Evolutionary conservation across 805 yeast species (phyloP).

Genomic region (Priceomyces fermenticarens): DNA sequence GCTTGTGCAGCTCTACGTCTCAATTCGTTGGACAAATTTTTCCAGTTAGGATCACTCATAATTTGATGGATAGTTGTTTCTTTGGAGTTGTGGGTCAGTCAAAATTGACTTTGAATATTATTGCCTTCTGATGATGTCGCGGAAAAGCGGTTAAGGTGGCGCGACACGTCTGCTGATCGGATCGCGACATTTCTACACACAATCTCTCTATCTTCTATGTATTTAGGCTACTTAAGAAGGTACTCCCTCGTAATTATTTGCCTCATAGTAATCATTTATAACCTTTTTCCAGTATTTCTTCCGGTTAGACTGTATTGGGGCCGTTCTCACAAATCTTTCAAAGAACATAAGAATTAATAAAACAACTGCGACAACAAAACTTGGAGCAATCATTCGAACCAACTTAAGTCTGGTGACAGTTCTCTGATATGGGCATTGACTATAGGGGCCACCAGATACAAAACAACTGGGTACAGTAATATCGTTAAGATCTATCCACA

Average conservation of each 20-base stretch:
- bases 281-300: slow-evolving; percentile 61
- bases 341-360: slow-evolving; percentile 49
- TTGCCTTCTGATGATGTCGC: slow-evolving; percentile 5
- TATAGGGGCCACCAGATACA: slow-evolving; percentile 79
- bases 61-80: slow-evolving; percentile 3
- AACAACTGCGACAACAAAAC: slow-evolving; percentile 54
- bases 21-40: slow-evolving; percentile 37
- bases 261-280: slow-evolving; percentile 51
- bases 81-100: not conserved
- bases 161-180: not conserved
- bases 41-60: slow-evolving; percentile 45
- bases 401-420: slow-evolving; percentile 54
- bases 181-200: not conserved
- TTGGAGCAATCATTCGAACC: slow-evolving; percentile 63
- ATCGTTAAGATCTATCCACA: slow-evolving; percentile 85
- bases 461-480: slow-evolving; percentile 73
- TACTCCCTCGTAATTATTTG: slow-evolving; percentile 79
- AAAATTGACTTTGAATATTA: not conserved
- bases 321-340: slow-evolving; percentile 51
- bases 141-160: not conserved
- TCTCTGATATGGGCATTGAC: slow-evolving; percentile 73
- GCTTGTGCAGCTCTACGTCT: slow-evolving; percentile 37
- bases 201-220: slow-evolving; percentile 6
- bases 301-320: slow-evolving; percentile 71
- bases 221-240: slow-evolving; percentile 54